Percentiles rank a stretch among this genome's conserved stretches.
phyloP scores from a whole-genome alignment of 2,329 filamentous ascomycete genomes.

The Claviceps monticola region DNA sequence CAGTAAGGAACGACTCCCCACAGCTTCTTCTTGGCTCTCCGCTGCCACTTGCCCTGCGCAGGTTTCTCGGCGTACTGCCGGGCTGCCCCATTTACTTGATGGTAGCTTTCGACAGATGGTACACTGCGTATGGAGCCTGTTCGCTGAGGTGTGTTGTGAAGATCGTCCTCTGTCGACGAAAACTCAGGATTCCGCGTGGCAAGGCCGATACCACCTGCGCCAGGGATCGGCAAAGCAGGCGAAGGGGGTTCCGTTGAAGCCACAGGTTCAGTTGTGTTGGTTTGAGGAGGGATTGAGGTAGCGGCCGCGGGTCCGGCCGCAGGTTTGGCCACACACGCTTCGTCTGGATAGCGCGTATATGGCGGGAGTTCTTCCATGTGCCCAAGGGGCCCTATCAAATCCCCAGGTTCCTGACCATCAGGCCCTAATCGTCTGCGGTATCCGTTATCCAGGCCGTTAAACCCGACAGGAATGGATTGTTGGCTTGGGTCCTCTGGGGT shows the following conservation, averaged over 20 bases:
- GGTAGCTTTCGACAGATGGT: conserved; percentile 25
- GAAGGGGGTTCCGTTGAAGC: not conserved
- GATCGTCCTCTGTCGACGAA: conserved; percentile 39
- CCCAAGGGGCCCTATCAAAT: conserved; percentile 75
- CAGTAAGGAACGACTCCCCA: conserved; percentile 49
- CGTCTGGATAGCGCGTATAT: conserved; percentile 80
- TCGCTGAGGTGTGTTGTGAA: conserved; percentile 27
- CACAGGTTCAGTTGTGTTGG: not conserved
- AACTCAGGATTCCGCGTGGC: conserved; percentile 50
- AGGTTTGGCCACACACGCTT: conserved; percentile 37
- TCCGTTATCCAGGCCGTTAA: conserved; percentile 49
- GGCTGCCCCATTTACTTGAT: conserved; percentile 40
- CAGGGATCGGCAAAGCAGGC: conserved; percentile 25
- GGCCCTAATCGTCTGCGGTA: conserved; percentile 64
- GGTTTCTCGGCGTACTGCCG: conserved; percentile 33
- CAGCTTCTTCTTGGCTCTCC: conserved; percentile 37
- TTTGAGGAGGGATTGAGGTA: not conserved
- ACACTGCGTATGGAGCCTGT: conserved; percentile 39
- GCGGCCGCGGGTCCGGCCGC: conserved; percentile 11
- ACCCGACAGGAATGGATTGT: conserved; percentile 53
- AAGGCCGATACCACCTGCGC: conserved; percentile 47
- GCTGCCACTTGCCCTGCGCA: conserved; percentile 35
- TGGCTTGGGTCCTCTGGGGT: conserved; percentile 32
- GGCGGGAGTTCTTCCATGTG: conserved; percentile 86
- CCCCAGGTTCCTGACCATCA: conserved; percentile 74